phyloP scores from a whole-genome alignment of 805 yeast genomes.

The Metschnikowia baotianmanensis region DNA sequence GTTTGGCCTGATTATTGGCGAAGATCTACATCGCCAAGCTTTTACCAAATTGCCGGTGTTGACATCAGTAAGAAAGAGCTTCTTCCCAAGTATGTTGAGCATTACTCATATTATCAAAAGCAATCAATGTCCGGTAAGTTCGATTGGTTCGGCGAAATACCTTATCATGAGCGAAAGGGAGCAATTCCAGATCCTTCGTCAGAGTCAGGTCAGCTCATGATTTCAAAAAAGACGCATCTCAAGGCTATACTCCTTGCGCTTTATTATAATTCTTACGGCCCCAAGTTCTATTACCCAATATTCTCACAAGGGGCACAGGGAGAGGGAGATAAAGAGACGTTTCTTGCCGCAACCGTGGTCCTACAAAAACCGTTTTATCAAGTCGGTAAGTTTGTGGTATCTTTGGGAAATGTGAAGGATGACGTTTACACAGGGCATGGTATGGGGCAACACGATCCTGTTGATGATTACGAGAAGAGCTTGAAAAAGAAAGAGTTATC shows the following conservation, averaged over 20 bases:
- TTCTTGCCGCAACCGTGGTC: constrained; percentile 63
- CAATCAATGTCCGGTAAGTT: constrained; percentile 7
- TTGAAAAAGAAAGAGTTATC: constrained; percentile 11
- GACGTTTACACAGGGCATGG: constrained; percentile 61
- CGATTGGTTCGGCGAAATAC: constrained; percentile 24
- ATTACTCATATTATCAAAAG: constrained; percentile 13
- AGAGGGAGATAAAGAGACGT: constrained; percentile 83
- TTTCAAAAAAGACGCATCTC: constrained; percentile 57
- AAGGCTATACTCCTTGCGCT: constrained; percentile 55
- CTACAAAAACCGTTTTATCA: constrained; percentile 50
- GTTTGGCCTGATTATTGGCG: constrained; percentile 92
- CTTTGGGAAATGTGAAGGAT: constrained; percentile 45
- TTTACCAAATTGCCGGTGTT: constrained; percentile 65
- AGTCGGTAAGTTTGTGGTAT: constrained; percentile 49
- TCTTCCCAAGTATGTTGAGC: constrained; percentile 35
- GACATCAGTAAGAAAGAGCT: constrained; percentile 26
- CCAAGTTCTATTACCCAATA: constrained; percentile 40
- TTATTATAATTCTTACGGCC: constrained; percentile 60
- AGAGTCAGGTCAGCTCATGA: constrained; percentile 65
- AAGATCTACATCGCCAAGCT: constrained; percentile 73
- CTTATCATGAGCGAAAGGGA: constrained; percentile 65
- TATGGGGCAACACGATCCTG: constrained; percentile 74
- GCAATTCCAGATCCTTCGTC: constrained; percentile 68
- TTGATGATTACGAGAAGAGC: constrained; percentile 46
- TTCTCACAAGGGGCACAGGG: constrained; percentile 52